Evolutionary conservation across 768 basidiomycete species (phyloP).

Genomic region (Saitozyma podzolica): DNA sequence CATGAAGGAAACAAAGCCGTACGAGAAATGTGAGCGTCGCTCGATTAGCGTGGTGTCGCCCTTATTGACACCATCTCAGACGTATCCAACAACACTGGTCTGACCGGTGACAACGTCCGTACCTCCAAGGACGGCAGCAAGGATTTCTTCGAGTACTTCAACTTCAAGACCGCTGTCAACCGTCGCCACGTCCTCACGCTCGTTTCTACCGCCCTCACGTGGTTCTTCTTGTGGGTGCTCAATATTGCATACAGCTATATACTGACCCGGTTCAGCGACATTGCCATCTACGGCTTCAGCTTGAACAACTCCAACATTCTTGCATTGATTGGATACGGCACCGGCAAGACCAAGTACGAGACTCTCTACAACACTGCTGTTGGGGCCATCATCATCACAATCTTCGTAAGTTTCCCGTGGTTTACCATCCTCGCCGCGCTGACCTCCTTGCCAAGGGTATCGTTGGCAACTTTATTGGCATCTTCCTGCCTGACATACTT

Average conservation of each 20-base stretch:
- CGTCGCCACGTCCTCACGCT: too few species aligned
- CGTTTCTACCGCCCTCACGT: too few species aligned
- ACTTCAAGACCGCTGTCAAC: too few species aligned
- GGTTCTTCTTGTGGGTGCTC: too few species aligned
- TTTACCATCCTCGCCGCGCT: background rate
- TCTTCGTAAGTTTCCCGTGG: conserved; percentile 49
- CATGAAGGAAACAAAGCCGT: too few species aligned
- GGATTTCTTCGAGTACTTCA: too few species aligned
- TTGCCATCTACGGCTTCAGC: conserved; percentile 56
- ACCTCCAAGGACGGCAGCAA: too few species aligned
- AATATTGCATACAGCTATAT: conserved; percentile 49
- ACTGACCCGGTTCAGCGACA: conserved; percentile 57
- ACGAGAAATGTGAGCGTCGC: too few species aligned
- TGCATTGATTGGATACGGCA: conserved; percentile 67
- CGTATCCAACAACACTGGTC: too few species aligned
- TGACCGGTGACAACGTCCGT: too few species aligned
- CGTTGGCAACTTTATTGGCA: conserved; percentile 69
- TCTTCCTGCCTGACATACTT: conserved; percentile 56
- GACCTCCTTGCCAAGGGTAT: conserved; percentile 57
- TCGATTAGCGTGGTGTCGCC: too few species aligned
- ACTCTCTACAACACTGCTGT: conserved; percentile 67
- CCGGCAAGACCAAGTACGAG: conserved; percentile 62
- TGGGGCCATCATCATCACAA: conserved; percentile 63
- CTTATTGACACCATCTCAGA: too few species aligned
- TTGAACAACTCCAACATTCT: conserved; percentile 56